Conservation (phyloP, 495 filamentous ascomycete genomes). For the Immersiella caudata region DNA sequence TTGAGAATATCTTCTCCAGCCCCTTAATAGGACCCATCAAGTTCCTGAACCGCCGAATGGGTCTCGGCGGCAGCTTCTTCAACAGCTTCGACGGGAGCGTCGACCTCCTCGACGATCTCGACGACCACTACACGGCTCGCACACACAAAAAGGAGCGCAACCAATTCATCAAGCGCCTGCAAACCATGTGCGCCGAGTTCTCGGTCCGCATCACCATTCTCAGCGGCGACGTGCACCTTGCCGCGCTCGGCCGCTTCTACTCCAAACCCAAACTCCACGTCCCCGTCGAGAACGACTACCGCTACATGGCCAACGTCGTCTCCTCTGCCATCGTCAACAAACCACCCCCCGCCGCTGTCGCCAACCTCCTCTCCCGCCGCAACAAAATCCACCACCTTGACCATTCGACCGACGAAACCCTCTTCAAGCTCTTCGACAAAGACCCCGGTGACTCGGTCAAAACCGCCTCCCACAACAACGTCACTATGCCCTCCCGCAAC, state of each 20-base stretch:
- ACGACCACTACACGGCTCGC: slow-evolving; percentile 92
- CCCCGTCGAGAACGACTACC: slow-evolving; percentile 81
- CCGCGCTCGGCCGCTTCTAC: slow-evolving; percentile 91
- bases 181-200: slow-evolving; percentile 69
- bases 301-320: slow-evolving; percentile 90
- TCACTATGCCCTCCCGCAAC: slow-evolving; percentile 90
- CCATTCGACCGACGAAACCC: slow-evolving; percentile 80
- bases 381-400: slow-evolving; percentile 96
- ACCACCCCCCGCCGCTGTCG: slow-evolving; percentile 84
- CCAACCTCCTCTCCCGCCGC: slow-evolving; percentile 77
- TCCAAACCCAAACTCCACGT: slow-evolving; percentile 79
- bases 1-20: slow-evolving; percentile 83
- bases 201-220: slow-evolving; percentile 83
- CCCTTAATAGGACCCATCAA: slow-evolving; percentile 84
- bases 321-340: slow-evolving; percentile 94
- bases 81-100: slow-evolving; percentile 91
- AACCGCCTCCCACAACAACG: slow-evolving; percentile 69
- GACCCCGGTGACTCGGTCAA: slow-evolving; percentile 74
- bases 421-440: slow-evolving; percentile 82
- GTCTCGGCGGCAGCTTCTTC: slow-evolving; percentile 79
- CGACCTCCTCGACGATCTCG: slow-evolving; percentile 89
- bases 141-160: slow-evolving; percentile 90
- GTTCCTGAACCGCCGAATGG: slow-evolving; percentile 88
- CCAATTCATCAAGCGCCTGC: slow-evolving; percentile 70
- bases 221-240: slow-evolving; percentile 91